A percentile compares a stretch with the other conserved stretches of the same genome.
Evolutionary conservation across 169 alveolate species (phyloP).

Genomic region (Plasmodium vinckei): DNA sequence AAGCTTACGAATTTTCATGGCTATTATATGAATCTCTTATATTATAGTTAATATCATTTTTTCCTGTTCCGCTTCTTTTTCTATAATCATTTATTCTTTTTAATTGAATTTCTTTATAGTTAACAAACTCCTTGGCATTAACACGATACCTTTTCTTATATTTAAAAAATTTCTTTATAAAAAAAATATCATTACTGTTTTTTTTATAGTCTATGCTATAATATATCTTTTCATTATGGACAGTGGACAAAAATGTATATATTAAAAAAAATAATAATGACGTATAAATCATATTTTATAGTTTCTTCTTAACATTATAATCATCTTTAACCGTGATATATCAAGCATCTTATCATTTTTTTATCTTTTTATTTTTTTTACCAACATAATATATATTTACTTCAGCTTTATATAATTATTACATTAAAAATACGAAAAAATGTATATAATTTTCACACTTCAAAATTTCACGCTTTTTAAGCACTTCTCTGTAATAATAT

Average conservation of each 20-base stretch:
- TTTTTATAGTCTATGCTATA: conserved; percentile 4
- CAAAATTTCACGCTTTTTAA: too few relatives aligned
- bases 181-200: not conserved
- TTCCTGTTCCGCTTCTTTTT: conserved; percentile 61
- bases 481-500: too few relatives aligned
- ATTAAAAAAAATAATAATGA: conserved; percentile 8
- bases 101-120: conserved; percentile 45
- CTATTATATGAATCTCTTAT: conserved; percentile 60
- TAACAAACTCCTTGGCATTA: conserved; percentile 40
- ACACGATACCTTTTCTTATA: conserved; percentile 8
- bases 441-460: too few relatives aligned
- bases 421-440: too few relatives aligned
- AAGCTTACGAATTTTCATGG: conserved; percentile 40
- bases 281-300: conserved; percentile 24
- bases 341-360: conserved; percentile 1
- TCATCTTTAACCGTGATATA: not conserved
- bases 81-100: conserved; percentile 45
- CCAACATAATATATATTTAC: too few relatives aligned
- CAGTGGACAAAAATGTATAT: conserved; percentile 12
- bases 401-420: too few relatives aligned
- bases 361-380: conserved; percentile 8
- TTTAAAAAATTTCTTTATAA: conserved; percentile 10
- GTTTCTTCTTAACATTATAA: not conserved
- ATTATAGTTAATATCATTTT: conserved; percentile 67
- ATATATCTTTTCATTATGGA: conserved; percentile 40